Percentiles rank a stretch among this genome's conserved stretches.
phyloP scores from a whole-genome alignment of 345 rosid genomes.

The Gossypium turneri region DNA sequence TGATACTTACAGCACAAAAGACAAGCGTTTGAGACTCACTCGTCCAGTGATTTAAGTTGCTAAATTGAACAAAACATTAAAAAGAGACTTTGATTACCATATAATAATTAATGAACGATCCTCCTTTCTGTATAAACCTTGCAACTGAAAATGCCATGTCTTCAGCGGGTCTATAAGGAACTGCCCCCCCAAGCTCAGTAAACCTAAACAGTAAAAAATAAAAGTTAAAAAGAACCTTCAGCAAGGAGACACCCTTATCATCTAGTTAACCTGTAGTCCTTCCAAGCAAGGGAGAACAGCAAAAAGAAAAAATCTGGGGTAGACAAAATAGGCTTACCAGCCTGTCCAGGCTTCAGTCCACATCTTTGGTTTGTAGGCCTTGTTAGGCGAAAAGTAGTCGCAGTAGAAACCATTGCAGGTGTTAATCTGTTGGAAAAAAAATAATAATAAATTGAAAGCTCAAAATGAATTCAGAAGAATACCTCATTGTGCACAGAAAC shows the following conservation, averaged over 20 bases:
- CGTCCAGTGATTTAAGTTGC: slow-evolving; percentile 11
- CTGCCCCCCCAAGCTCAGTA: slow-evolving; percentile 93
- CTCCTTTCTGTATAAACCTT: slow-evolving; percentile 93
- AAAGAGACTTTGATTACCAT: slow-evolving; percentile 52
- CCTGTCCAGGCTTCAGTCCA: slow-evolving; percentile 99
- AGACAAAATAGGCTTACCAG: slow-evolving; percentile 49
- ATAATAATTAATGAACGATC: slow-evolving; percentile 87
- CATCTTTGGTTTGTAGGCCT: slow-evolving; percentile 92
- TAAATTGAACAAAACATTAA: slow-evolving; percentile 8
- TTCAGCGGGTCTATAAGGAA: slow-evolving; percentile 90
- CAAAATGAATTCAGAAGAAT: not conserved
- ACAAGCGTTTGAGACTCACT: slow-evolving; percentile 14
- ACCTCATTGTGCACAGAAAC: not conserved
- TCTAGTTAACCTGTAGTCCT: slow-evolving; percentile 7
- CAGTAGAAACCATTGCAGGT: slow-evolving; percentile 98
- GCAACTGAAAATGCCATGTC: slow-evolving; percentile 97
- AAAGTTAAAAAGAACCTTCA: slow-evolving; percentile 11
- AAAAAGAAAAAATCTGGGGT: not conserved
- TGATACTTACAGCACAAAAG: slow-evolving; percentile 60
- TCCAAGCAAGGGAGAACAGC: not conserved
- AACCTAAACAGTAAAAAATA: slow-evolving; percentile 42
- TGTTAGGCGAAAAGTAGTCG: slow-evolving; percentile 93
- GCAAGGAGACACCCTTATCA: not conserved
- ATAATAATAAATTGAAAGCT: not conserved
- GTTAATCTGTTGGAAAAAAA: slow-evolving; percentile 56